phyloP scores from a whole-genome alignment of 371 early-diverging fungal species.

The Synchytrium microbalum region DNA sequence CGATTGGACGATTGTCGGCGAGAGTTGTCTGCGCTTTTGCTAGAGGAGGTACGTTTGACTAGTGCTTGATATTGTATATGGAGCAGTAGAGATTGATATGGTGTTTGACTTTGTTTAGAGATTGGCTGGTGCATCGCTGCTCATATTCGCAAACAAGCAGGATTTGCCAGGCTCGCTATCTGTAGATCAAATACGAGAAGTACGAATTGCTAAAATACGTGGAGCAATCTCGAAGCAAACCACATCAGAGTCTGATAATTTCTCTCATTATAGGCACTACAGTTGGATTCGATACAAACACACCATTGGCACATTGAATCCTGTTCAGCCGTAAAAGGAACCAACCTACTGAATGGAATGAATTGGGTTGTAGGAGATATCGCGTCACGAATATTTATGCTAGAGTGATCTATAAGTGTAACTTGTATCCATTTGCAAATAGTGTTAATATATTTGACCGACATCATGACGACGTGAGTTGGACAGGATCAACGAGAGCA shows the following conservation, averaged over 20 bases:
- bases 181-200: slow-evolving; percentile 62
- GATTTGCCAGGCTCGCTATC: slow-evolving; percentile 80
- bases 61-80: too few relatives aligned
- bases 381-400: slow-evolving; percentile 67
- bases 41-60: slow-evolving; percentile 62
- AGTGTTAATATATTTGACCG: neutral
- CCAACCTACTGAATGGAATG: slow-evolving; percentile 76
- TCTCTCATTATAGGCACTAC: slow-evolving; percentile 45
- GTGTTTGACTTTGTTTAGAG: slow-evolving; percentile 42
- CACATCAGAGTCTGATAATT: too few relatives aligned
- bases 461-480: too few relatives aligned
- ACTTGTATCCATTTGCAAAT: neutral
- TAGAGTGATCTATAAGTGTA: slow-evolving; percentile 27
- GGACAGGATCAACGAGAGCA: too few relatives aligned
- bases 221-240: neutral
- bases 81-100: slow-evolving; percentile 6
- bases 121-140: slow-evolving; percentile 82
- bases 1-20: slow-evolving; percentile 70
- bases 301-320: slow-evolving; percentile 89
- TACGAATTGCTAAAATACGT: slow-evolving; percentile 14
- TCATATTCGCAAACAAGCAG: slow-evolving; percentile 95
- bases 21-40: slow-evolving; percentile 69
- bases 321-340: slow-evolving; percentile 88
- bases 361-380: slow-evolving; percentile 92
- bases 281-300: slow-evolving; percentile 62